Conservation (phyloP, 139 green algal genomes). For the Chlorella sp. region DNA sequence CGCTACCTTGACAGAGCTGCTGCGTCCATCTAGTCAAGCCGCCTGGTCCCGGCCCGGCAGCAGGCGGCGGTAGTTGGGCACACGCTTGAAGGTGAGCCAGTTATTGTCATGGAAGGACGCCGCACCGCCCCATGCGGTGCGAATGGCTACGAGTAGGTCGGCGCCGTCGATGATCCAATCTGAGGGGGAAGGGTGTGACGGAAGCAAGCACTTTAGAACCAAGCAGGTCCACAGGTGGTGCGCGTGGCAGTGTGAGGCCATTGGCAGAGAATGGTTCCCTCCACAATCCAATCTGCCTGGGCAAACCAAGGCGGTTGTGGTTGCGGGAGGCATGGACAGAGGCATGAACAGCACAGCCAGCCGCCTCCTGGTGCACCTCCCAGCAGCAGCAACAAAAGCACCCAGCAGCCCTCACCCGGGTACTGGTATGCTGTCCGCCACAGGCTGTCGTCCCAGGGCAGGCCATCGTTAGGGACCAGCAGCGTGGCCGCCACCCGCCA, state of each 20-base stretch:
- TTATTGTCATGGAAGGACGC: slow-evolving; percentile 27
- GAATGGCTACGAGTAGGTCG: slow-evolving; percentile 22
- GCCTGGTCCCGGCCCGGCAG: no score
- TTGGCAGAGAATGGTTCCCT: no score
- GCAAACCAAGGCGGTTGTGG: no score
- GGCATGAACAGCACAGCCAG: no score
- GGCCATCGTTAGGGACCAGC: slow-evolving; percentile 33
- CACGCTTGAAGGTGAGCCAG: not conserved
- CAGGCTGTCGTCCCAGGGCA: slow-evolving; percentile 28
- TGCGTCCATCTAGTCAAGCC: no score
- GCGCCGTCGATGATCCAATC: slow-evolving; percentile 27
- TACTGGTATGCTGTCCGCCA: slow-evolving; percentile 20
- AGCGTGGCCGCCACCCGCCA: slow-evolving; percentile 24
- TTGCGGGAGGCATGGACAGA: no score
- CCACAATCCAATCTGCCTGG: no score
- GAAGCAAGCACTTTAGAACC: no score
- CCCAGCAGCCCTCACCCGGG: not conserved
- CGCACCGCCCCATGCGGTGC: slow-evolving; percentile 28
- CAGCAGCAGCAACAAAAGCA: not conserved
- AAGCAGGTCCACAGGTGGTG: no score
- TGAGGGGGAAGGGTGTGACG: not conserved
- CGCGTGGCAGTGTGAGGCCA: no score
- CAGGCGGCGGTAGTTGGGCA: not conserved
- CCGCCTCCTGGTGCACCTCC: no score
- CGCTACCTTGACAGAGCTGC: no score